phyloP scores from a whole-genome alignment of 2,329 filamentous ascomycete genomes.

The Metarhizium guizhouense region DNA sequence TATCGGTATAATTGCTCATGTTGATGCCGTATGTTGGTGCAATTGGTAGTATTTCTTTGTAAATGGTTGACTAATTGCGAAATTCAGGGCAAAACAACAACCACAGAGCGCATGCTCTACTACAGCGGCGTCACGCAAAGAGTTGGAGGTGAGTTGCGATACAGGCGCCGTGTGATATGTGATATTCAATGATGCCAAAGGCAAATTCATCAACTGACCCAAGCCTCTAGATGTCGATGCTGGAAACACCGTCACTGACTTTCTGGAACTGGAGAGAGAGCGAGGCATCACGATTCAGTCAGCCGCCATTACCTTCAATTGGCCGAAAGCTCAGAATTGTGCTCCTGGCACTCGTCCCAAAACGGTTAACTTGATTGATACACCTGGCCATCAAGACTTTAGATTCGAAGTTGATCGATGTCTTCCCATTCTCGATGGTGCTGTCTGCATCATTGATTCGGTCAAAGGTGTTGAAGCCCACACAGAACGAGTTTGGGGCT shows the following conservation, averaged over 20 bases:
- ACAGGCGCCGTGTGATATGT: not conserved
- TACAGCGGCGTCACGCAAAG: constrained; percentile 84
- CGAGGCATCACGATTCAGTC: constrained; percentile 97
- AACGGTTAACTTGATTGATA: constrained; percentile 88
- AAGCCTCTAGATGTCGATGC: constrained; percentile 68
- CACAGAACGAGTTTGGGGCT: constrained; percentile 92
- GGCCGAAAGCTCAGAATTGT: constrained; percentile 56
- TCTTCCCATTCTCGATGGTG: constrained; percentile 77
- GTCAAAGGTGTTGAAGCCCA: constrained; percentile 94
- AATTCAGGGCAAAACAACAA: constrained; percentile 80
- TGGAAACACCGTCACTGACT: constrained; percentile 95
- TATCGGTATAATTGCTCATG: constrained; percentile 97
- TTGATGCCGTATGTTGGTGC: constrained; percentile 61
- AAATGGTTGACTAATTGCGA: constrained; percentile 5
- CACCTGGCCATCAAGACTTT: constrained; percentile 93
- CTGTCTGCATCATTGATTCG: constrained; percentile 86
- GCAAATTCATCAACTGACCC: not conserved
- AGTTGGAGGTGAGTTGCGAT: constrained; percentile 53
- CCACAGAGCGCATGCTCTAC: constrained; percentile 97
- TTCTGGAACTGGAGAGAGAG: constrained; percentile 83
- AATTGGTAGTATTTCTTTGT: too few species aligned
- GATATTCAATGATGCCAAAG: too few species aligned
- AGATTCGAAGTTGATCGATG: constrained; percentile 94
- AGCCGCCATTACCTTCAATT: constrained; percentile 88
- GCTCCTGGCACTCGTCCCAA: constrained; percentile 39